Evolutionary conservation across 2,329 filamentous ascomycete genomes (phyloP).

Genomic region (Sporothrix luriei): DNA sequence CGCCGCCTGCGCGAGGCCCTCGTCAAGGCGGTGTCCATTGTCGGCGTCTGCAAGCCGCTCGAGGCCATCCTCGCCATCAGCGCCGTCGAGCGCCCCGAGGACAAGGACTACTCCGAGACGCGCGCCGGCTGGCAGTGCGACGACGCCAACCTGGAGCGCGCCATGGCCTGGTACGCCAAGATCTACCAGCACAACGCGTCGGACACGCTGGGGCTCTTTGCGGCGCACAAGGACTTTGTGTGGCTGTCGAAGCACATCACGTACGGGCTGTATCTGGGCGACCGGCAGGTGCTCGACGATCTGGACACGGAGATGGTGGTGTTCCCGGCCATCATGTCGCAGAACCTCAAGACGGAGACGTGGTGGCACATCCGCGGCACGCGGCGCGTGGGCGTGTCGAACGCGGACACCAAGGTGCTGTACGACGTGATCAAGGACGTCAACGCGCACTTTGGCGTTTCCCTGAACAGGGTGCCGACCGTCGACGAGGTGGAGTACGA

Average conservation of each 20-base stretch:
- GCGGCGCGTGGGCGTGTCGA: constrained; percentile 51
- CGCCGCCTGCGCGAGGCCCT: constrained; percentile 59
- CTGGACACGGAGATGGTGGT: constrained; percentile 60
- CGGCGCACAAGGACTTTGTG: constrained; percentile 47
- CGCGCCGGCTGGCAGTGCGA: constrained; percentile 63
- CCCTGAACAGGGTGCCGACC: constrained; percentile 38
- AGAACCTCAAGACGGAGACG: constrained; percentile 56
- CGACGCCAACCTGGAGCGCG: constrained; percentile 56
- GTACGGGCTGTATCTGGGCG: constrained; percentile 60
- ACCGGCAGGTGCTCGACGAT: constrained; percentile 57
- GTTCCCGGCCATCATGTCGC: constrained; percentile 59
- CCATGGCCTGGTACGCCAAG: constrained; percentile 57
- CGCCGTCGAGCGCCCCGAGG: constrained; percentile 54
- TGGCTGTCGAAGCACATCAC: constrained; percentile 60
- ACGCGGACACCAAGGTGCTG: constrained; percentile 47
- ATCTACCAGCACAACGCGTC: constrained; percentile 57
- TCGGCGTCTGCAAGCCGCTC: constrained; percentile 65
- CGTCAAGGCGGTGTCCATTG: constrained; percentile 59
- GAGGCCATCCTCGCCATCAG: constrained; percentile 62
- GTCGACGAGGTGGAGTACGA: constrained; percentile 41
- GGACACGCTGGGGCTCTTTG: constrained; percentile 44
- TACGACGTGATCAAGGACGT: constrained; percentile 38
- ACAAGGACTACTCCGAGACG: constrained; percentile 58
- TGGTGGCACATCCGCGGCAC: constrained; percentile 59
- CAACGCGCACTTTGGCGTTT: constrained; percentile 37